Percentiles rank a stretch among this genome's conserved stretches.
Conservation (phyloP, 495 filamentous ascomycete species). For the Chlorociboria aeruginascens region DNA sequence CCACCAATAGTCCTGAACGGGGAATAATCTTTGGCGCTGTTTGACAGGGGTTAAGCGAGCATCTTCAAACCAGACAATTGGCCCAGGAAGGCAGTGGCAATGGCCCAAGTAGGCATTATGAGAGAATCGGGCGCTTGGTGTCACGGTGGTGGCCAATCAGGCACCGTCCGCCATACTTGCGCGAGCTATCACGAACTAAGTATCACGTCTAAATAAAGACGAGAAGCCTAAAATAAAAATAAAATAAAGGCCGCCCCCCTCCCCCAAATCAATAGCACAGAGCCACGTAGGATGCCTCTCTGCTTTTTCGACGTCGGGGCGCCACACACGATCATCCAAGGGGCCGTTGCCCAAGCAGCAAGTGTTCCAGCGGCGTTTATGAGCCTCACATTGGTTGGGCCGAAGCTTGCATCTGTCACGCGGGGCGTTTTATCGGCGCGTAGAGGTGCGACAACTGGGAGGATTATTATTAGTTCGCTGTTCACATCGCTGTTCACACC, state of each 20-base stretch:
- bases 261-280: too few species aligned
- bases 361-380: slow-evolving; percentile 15
- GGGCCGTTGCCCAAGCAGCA: slow-evolving; percentile 4
- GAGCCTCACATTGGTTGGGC: slow-evolving; percentile 11
- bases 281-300: too few species aligned
- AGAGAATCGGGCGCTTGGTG: too few species aligned
- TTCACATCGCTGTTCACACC: not conserved
- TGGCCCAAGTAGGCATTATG: not conserved
- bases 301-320: slow-evolving; percentile 3
- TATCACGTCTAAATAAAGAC: too few species aligned
- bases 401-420: slow-evolving; percentile 11
- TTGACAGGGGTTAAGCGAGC: not conserved
- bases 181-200: too few species aligned
- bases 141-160: too few species aligned
- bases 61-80: not conserved
- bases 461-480: not conserved
- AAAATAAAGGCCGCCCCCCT: too few species aligned
- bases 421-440: slow-evolving; percentile 19
- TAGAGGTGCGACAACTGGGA: not conserved
- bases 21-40: too few species aligned
- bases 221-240: too few species aligned
- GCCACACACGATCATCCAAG: slow-evolving; percentile 2
- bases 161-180: too few species aligned
- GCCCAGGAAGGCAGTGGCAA: too few species aligned
- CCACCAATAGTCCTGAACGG: too few species aligned